These are phyloP conservation scores for Logfia minima DNA, from an alignment of 129 eudicot genomes.

Conservation along the genomic window DNA sequence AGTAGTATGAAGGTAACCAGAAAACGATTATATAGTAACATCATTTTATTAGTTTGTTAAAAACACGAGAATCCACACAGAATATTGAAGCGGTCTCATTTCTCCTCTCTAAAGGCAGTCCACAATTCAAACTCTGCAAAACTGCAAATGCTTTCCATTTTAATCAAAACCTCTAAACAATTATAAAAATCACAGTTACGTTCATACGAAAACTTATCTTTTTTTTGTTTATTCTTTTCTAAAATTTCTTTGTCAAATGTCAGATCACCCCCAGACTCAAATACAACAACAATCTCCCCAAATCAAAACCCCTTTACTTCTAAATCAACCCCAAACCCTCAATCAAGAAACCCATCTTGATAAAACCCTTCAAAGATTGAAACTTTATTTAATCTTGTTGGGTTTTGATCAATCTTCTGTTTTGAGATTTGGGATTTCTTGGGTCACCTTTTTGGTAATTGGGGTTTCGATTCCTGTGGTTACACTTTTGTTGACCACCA, in stretches of 20 bases:
- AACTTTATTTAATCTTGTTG: constrained; percentile 37
- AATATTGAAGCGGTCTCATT: constrained; percentile 5
- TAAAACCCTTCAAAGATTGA: constrained; percentile 47
- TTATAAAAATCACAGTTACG: neutral
- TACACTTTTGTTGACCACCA: constrained; percentile 35
- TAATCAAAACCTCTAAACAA: neutral
- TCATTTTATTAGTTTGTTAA: no score
- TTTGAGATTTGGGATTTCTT: constrained; percentile 43
- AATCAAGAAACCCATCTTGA: constrained; percentile 44
- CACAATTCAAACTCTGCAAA: constrained; percentile 11
- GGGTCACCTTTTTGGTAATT: constrained; percentile 47
- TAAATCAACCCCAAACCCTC: neutral
- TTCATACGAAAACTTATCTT: neutral
- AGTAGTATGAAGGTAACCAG: no score
- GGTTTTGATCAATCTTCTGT: constrained; percentile 57
- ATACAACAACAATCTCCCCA: constrained; percentile 12
- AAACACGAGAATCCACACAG: neutral
- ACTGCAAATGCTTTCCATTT: constrained; percentile 6
- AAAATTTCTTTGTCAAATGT: neutral
- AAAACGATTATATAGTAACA: no score
- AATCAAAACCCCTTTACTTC: neutral
- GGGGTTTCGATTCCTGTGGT: constrained; percentile 58
- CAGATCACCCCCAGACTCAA: neutral
- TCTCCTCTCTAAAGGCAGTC: constrained; percentile 13
- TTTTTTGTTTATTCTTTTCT: neutral